Base-by-base conservation (phyloP, 257 asterid genomes). In the Nyctanthes arbortristis region DNA sequence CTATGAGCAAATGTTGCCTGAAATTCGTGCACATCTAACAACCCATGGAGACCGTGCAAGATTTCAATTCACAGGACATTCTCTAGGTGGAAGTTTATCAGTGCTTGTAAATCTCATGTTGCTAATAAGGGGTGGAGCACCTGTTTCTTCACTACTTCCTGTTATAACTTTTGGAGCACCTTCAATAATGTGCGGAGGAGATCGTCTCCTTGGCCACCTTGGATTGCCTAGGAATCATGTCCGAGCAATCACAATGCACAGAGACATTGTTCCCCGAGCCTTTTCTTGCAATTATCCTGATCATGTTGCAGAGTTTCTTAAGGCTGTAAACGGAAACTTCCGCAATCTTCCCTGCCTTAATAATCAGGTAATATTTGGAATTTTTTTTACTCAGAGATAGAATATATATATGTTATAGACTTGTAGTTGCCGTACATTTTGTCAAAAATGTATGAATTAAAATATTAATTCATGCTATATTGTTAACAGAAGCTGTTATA, bases 221-320 rank as follows among this genome's bases (percentile, higher is more conserved):
- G 87, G 90, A 66, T 73, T 91, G 84, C 97, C 95, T 43, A 82
- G 74, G 3, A 78, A 85, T 73, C 97, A 91, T 71, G 70, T 94
- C 65, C 88, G 80, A 60, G 87, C 93, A 7, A 85, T 94, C 67
- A 69, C 90, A 22, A 82, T 94, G 97, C 99, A 94, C 37, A 82
- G 99, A 24, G 99, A 94, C 81, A 94, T 94, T 40, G 98, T 91
- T 2, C 97, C 97, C 8, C 82, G 99, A 30, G 99, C 96, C 59
- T 94, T 91, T 84, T 94, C 97, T 47, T 94, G 99, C 85, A 75
- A 79, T 63, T 91, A 94, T 40, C 99, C 97, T 18, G 81, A 57
- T 75, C 97, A 94, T 13, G 88, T 91, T 5, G 95, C 95, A 14
- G 89, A 89, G 61, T 81, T 91, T 69, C 96, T 94, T 20, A 94